phyloP scores from a whole-genome alignment of 2,329 filamentous ascomycete genomes.

The Lecanicillium sp. region DNA sequence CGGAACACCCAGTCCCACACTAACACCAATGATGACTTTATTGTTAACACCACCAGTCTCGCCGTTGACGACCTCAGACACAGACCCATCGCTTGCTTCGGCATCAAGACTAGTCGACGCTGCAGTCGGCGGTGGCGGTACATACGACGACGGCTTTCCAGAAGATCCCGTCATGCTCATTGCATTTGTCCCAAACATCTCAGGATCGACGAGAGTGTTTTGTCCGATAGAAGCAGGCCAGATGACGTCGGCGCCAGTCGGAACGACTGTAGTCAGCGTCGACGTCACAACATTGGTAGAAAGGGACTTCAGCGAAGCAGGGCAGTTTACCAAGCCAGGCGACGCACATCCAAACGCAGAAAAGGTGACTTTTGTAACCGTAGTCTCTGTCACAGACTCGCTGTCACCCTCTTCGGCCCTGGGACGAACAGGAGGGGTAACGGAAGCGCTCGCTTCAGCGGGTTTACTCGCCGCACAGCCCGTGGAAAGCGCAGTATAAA shows the following conservation, averaged over 20 bases:
- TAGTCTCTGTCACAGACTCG: slow-evolving; percentile 23
- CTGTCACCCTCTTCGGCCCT: slow-evolving; percentile 19
- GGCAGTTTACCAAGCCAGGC: slow-evolving; percentile 37
- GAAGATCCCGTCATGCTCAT: slow-evolving; percentile 27
- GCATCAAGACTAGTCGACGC: neutral
- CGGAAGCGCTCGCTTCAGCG: slow-evolving; percentile 10
- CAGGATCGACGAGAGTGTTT: slow-evolving; percentile 20
- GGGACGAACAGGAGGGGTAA: slow-evolving; percentile 8
- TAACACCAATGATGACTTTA: slow-evolving; percentile 38
- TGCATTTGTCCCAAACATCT: slow-evolving; percentile 33
- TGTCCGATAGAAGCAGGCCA: slow-evolving; percentile 28
- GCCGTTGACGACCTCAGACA: slow-evolving; percentile 15
- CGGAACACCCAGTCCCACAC: slow-evolving; percentile 36
- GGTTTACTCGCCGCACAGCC: slow-evolving; percentile 25
- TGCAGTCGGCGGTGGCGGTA: slow-evolving; percentile 23
- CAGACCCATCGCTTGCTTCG: neutral
- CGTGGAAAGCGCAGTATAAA: slow-evolving; percentile 39
- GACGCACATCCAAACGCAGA: slow-evolving; percentile 36
- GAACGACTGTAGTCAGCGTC: slow-evolving; percentile 32
- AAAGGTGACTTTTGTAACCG: slow-evolving; percentile 30
- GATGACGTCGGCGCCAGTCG: slow-evolving; percentile 25
- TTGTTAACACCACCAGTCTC: slow-evolving; percentile 28
- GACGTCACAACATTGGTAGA: slow-evolving; percentile 26
- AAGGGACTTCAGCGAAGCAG: slow-evolving; percentile 38
- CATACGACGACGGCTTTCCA: slow-evolving; percentile 36